Evolutionary conservation across 2,329 filamentous ascomycete genomes (phyloP), one percentile per base, ranked within the genome.

Genomic region (Colletotrichum falcatum): DNA sequence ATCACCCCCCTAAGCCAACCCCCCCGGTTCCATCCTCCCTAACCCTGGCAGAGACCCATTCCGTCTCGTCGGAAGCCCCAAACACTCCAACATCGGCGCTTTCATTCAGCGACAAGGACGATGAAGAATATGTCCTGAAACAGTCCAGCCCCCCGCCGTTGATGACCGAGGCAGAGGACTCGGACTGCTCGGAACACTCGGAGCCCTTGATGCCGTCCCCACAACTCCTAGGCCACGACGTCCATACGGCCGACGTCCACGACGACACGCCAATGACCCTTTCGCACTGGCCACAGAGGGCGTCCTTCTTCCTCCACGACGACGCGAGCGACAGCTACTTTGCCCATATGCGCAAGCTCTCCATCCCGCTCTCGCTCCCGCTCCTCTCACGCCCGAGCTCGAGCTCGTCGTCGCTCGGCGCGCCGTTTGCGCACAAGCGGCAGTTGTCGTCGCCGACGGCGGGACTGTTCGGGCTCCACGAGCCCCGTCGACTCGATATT

Each of bases 371-470:
- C 11, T 46, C 66, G 9, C 65, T 60, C 16, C 46, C 73, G 5
- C 53, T 74, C 28, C 61, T 68, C 26, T 39, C 55, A 8, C 65
- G 61, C 11, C 69, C 66, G 7, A 66, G 56, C 33, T 26, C 53
- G 46, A 54, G 59, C 20, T n/a, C 33, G 48, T 30, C 58, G n/a
- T 49, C 59, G 6, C 26, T 71, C 3, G 33, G 48, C 35, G 5
- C 35, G 5, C 20, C 67, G 2, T 60, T 58, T 49, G 42, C 64
- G 5, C 73, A 74, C 37, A 66, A 67, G 35, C 74, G 73, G 11
- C 73, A 72, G 51, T 69, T 73, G 51, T 72, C 74, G 5, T 63
- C 71, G 12, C 71, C 74, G 12, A 76, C 73, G 7, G 73, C 74
- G 7, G 73, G 73, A 3, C 64, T 72, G 14, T 66, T 76, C 8